Base-by-base conservation (phyloP, 2,329 filamentous ascomycete species). In the Aspergillus sp. region DNA sequence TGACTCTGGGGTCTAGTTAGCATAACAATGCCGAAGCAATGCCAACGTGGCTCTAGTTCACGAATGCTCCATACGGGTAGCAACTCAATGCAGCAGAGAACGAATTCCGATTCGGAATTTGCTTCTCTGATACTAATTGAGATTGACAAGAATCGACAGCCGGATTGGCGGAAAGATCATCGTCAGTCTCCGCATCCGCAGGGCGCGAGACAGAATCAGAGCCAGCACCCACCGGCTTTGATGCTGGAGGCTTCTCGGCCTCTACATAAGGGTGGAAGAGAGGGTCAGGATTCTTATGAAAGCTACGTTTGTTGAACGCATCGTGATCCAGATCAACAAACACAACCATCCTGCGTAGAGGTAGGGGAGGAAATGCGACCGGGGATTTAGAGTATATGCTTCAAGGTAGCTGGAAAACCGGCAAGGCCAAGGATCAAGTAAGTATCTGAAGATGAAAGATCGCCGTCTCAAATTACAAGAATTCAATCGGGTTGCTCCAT, bases 1-100 rank as follows among this genome's bases (percentile, higher is more conserved):
- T 87, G 71, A 96, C 86, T 69, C 92, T 96, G 79, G 60, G 63
- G 51, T 45, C 29, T 62, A 55, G 62, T 66, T 58, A 69, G 64
- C 61, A 56, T 32, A 36, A 52, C 56, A 61, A 36, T 50, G 45
- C 18, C 29, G 52, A 60, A 56, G 59, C 49, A 60, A 14, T 57
- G 47, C 52, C 29, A 50, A 59, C 61, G 60, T 46, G 56, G 51
- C 46, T 55, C 55, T 62, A 58, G 52, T 57, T 39, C 58, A 57
- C 58, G 54, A 64, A 63, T 58, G 53, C 57, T 53, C 68, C 75
- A 63, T 78, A 82, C 80, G 80, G 80, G 70, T 81, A 82, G 67
- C 79, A 81, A 56, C 75, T 76, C 67, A 82, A 65, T 55, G 75
- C 77, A 58, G 75, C 75, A 45, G 77, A 78, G 60, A 80, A 76